Conservation (phyloP, 208 protist genomes). For the Endotrypanum monterogeii region DNA sequence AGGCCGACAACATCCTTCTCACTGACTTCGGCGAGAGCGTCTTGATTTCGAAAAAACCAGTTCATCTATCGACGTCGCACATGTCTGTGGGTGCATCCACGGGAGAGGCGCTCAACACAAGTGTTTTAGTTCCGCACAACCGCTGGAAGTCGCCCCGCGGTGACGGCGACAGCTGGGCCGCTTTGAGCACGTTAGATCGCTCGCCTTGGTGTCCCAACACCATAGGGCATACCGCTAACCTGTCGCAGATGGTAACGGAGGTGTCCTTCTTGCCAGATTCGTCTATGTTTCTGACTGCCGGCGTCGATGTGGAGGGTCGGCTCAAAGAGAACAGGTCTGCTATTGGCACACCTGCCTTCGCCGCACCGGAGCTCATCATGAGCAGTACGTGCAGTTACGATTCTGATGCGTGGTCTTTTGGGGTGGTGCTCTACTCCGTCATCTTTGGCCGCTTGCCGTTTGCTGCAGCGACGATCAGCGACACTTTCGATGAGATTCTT, state of each 20-base stretch:
- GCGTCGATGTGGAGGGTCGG: conserved; percentile 40
- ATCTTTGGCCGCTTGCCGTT: conserved; percentile 92
- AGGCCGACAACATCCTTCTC: conserved; percentile 72
- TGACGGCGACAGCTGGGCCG: conserved; percentile 21
- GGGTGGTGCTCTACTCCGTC: conserved; percentile 92
- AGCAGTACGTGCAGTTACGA: conserved; percentile 55
- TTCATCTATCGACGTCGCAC: neutral
- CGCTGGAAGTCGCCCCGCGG: conserved; percentile 24
- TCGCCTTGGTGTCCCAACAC: neutral
- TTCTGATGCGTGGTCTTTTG: conserved; percentile 95
- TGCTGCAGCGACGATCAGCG: conserved; percentile 48
- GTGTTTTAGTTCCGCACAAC: conserved; percentile 24
- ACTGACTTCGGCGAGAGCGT: conserved; percentile 83
- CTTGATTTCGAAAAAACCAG: conserved; percentile 24
- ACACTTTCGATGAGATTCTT: conserved; percentile 50
- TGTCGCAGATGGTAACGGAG: conserved; percentile 22
- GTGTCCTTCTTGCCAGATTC: conserved; percentile 35
- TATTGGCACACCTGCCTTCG: conserved; percentile 57
- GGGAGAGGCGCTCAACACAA: conserved; percentile 12
- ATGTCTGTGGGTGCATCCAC: neutral
- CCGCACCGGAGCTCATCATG: conserved; percentile 54
- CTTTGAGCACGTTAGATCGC: conserved; percentile 13
- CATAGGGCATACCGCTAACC: neutral
- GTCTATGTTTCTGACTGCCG: conserved; percentile 45
- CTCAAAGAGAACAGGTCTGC: conserved; percentile 26